Percentiles rank a stretch among this genome's conserved stretches.
Conservation (phyloP, 768 basidiomycete genomes). For the Podaxis mareebaensis region DNA sequence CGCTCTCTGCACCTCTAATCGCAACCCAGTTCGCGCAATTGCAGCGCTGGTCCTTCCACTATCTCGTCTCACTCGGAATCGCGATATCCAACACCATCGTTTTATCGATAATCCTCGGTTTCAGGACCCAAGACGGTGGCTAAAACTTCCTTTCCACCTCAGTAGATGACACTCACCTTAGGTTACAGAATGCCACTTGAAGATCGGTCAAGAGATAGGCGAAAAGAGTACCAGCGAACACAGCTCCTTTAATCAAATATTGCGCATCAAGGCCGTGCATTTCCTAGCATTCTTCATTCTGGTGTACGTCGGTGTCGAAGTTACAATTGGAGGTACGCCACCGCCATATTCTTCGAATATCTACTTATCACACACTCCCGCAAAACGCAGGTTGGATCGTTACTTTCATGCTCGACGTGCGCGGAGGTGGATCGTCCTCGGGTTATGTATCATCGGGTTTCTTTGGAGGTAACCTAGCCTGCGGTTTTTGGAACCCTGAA, state of each 20-base stretch:
- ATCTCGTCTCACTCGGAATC: constrained; percentile 68
- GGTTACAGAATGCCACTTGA: constrained; percentile 49
- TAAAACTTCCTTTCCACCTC: not conserved
- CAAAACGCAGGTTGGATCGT: constrained; percentile 67
- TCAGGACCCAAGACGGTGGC: constrained; percentile 69
- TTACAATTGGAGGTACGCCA: constrained; percentile 49
- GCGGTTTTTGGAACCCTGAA: not conserved
- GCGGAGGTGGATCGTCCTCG: constrained; percentile 37
- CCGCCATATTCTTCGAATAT: not conserved
- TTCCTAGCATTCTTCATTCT: constrained; percentile 63
- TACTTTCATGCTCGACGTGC: constrained; percentile 47
- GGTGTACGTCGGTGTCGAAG: constrained; percentile 72
- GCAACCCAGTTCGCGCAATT: constrained; percentile 79
- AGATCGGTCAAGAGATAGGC: constrained; percentile 53
- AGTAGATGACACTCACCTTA: not conserved
- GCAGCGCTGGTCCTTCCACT: constrained; percentile 76
- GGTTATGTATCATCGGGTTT: constrained; percentile 58
- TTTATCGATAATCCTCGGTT: constrained; percentile 60
- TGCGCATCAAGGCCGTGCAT: constrained; percentile 55
- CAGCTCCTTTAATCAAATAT: constrained; percentile 49
- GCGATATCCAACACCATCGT: constrained; percentile 55
- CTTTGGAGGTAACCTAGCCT: constrained; percentile 43
- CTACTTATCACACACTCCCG: constrained; percentile 15
- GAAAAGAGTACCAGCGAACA: constrained; percentile 35
- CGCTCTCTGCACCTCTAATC: constrained; percentile 68